Evolutionary conservation across 768 basidiomycete genomes (phyloP), one percentile per base, ranked within the genome.

Genomic region (Tulasnella sp.): DNA sequence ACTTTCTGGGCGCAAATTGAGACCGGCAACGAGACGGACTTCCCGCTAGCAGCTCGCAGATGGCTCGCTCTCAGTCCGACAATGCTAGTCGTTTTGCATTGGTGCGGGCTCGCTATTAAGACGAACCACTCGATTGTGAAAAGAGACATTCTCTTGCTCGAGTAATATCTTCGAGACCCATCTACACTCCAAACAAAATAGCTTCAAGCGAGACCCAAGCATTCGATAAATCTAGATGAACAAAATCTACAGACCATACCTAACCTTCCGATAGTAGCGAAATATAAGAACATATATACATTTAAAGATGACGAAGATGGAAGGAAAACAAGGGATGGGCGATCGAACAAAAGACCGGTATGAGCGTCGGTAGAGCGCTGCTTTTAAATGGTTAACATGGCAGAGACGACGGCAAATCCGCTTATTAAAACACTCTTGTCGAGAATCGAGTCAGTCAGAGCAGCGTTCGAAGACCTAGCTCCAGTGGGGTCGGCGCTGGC

Each of bases 71-170:
- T 92, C 75, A 90, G 91, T 3, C 91, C 92, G 0, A 88, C 90
- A 3, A 85, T 90, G 6, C 89, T 90, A 0, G 86, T 92, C 44
- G 84, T 93, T 1, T 89, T 92, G 0, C 93, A 94, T 84, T 94
- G 93, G 93, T 94, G 94, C 86, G 89, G 90, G 14, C 20, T 60
- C 3, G n/a, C 1, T 22, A 60, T 60, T 60, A n/a, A 22, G 24
- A 22, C 28, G 1, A 9, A 22, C 22, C 9, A 14, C 58, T 22
- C 58, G 22, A 28, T 24, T 60, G 58, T 60, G 58, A 2, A 60
- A 60, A 28, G 22, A 60, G n/a, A 22, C 18, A 9, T 20, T 22
- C 24, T 60, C 7, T 28, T 60, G 58, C 58, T 60, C 9, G 58
- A 24, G 58, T 24, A 60, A 60, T 22, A 9, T 60, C 22, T 60